Evolutionary conservation across 305 asterid species (phyloP).

Genomic region (Fraxinus floribunda): DNA sequence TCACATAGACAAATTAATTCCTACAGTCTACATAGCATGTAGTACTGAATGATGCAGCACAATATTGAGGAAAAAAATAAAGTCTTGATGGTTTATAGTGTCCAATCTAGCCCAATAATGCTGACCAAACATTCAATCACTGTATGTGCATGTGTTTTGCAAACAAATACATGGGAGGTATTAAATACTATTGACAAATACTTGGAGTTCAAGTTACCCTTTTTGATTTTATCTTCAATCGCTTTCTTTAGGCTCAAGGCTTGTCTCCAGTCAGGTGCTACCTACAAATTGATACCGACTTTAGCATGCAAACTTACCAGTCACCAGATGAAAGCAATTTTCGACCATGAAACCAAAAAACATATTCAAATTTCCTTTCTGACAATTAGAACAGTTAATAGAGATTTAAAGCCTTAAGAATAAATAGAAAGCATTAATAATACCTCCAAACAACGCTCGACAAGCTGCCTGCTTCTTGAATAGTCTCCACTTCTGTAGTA

Average conservation of each 20-base stretch:
- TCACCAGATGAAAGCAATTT: not conserved
- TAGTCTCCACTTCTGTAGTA: constrained; percentile 78
- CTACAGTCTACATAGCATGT: not conserved
- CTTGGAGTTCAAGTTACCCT: constrained; percentile 42
- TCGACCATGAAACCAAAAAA: not conserved
- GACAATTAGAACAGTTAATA: not conserved
- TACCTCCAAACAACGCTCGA: constrained; percentile 81
- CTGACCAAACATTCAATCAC: not conserved
- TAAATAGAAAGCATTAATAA: constrained; percentile 1
- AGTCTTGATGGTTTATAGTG: not conserved
- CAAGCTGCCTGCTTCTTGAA: constrained; percentile 79
- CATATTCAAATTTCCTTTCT: not conserved
- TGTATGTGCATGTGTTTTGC: not conserved
- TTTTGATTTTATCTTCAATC: constrained; percentile 76
- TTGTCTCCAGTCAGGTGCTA: constrained; percentile 91
- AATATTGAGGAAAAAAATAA: not conserved
- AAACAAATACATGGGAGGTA: not conserved
- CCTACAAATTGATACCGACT: constrained; percentile 40
- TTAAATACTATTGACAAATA: not conserved
- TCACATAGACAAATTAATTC: not conserved
- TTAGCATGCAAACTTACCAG: not conserved
- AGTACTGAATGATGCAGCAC: not conserved
- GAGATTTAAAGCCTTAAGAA: constrained; percentile 16
- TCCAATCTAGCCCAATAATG: not conserved
- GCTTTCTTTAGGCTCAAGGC: constrained; percentile 78